Evolutionary conservation across 208 protist genomes (phyloP).

Genomic region (Leishmania guyanensis): DNA sequence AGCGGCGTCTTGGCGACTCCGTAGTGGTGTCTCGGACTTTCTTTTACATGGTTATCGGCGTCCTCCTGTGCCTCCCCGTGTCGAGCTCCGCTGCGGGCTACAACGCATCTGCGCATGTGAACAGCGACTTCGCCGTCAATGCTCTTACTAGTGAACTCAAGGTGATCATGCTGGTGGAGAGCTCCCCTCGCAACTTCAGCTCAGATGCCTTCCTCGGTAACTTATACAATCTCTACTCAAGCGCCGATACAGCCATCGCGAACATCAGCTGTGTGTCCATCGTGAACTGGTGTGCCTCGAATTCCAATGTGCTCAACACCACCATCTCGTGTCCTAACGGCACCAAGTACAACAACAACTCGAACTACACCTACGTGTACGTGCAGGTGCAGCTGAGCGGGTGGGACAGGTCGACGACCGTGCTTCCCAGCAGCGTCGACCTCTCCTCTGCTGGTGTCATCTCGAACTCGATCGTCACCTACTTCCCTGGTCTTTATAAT

Average conservation of each 20-base stretch:
- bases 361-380: constrained; percentile 8
- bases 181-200: neutral
- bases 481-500: constrained; percentile 10
- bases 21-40: neutral
- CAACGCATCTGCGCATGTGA: constrained; percentile 15
- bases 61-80: constrained; percentile 7
- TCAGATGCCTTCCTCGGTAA: neutral
- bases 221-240: constrained; percentile 12
- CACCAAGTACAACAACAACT: constrained; percentile 8
- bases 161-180: constrained; percentile 3
- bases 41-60: neutral
- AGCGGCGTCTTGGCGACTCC: neutral
- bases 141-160: neutral
- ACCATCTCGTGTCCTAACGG: constrained; percentile 14
- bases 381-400: constrained; percentile 18
- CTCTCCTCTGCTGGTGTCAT: constrained; percentile 5
- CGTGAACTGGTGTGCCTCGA: constrained; percentile 22
- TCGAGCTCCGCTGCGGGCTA: constrained; percentile 1
- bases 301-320: neutral
- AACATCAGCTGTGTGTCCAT: constrained; percentile 17
- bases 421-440: neutral
- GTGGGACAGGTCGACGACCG: neutral
- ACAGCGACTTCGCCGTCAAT: constrained; percentile 20
- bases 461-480: neutral
- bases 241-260: constrained; percentile 3